Evolutionary conservation across 2,329 filamentous ascomycete species (phyloP), one percentile per base, ranked within the genome.

Genomic region (Aureobasidium leucospermi): DNA sequence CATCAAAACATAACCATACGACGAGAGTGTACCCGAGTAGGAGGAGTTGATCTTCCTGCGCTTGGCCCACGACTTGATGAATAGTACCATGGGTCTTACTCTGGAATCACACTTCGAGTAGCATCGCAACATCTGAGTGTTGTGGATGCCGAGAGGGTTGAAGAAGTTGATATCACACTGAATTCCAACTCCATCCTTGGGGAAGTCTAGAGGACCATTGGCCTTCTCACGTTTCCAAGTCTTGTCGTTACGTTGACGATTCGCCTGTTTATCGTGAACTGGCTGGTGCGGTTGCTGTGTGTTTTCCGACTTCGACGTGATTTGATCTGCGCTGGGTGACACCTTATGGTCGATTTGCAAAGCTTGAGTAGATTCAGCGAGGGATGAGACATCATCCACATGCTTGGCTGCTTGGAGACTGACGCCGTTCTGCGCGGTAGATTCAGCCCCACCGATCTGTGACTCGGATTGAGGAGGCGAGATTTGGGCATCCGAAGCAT

Each of bases 111-210:
- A 89, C 59, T 84, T 81, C 1, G 88, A 87, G 73, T 96, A 96
- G 71, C 89, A 93, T 41, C 88, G 85, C 32, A 96, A 81, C 41
- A 96, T 82, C 36, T 84, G 76, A 0, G 91, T 95, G 71, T 96
- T 96, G 64, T 94, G 87, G 3, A 96, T 78, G 1, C 87, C 90
- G 3, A 96, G 81, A 46, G 89, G 85, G 16, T 91, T 91, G 1
- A 88, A 88, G 70, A 96, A 96, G 72, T 96, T 96, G 78, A 96
- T 90, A 69, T 96, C 90, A 70, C 89, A 94, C 69, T 92, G 89
- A 13, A 93, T 88, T n/a, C 90, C 90, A 31, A 87, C 82, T 4
- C 86, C 86, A 8, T 78, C 77, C 67, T 89, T 89, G 6, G 89
- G 88, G 60, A 93, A 93, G 70, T 94, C 90, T 2, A 95, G 81